phyloP scores from a whole-genome alignment of 2,329 filamentous ascomycete genomes.

The Aspergillus melleus region DNA sequence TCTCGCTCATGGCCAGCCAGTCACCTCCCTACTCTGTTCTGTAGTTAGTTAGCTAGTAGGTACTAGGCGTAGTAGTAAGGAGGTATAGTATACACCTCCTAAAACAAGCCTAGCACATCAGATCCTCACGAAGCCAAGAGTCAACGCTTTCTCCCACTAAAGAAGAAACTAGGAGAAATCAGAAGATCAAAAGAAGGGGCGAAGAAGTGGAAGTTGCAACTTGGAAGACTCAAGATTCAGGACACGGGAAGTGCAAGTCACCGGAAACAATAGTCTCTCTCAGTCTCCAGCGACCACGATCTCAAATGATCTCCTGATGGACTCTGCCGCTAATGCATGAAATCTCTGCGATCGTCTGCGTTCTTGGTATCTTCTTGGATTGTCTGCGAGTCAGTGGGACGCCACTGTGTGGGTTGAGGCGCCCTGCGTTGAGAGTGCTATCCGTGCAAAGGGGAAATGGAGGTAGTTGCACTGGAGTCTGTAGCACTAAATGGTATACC shows the following conservation, averaged over 20 bases:
- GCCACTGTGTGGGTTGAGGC: neutral
- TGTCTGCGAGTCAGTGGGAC: neutral
- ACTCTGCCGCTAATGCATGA: neutral
- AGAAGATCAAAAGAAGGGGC: neutral
- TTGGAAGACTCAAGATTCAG: neutral
- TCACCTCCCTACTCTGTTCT: neutral
- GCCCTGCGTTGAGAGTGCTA: too few relatives aligned
- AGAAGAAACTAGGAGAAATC: neutral
- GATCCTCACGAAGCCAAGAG: neutral
- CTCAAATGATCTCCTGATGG: neutral
- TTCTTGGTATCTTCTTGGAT: neutral
- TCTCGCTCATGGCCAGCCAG: too few relatives aligned
- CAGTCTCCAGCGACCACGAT: neutral
- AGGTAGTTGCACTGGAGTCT: neutral
- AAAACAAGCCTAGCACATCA: neutral
- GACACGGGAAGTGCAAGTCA: neutral
- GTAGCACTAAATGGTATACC: neutral
- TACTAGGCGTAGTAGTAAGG: too few relatives aligned
- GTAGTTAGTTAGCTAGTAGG: too few relatives aligned
- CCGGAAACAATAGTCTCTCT: neutral
- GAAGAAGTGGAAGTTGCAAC: too few relatives aligned
- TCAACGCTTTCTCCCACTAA: neutral
- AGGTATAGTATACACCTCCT: neutral
- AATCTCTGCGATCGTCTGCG: neutral
- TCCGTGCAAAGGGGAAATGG: too few relatives aligned